Percentiles rank a stretch among this genome's conserved stretches.
Evolutionary conservation across 2,329 filamentous ascomycete genomes (phyloP).

Genomic region (Botrytis fragariae): DNA sequence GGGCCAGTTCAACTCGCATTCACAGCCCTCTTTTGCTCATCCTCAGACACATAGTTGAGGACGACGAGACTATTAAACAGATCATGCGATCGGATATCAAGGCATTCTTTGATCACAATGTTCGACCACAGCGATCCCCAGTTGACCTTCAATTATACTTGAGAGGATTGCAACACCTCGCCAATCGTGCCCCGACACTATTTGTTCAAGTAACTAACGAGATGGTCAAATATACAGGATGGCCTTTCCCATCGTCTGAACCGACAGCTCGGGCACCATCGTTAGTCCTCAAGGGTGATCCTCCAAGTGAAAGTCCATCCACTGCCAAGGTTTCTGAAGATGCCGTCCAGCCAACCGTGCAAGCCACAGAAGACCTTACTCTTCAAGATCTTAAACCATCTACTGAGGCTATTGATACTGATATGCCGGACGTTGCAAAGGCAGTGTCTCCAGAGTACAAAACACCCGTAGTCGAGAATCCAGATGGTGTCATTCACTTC

Average conservation of each 20-base stretch:
- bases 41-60: constrained; percentile 88
- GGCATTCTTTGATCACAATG: constrained; percentile 62
- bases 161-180: constrained; percentile 73
- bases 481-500: constrained; percentile 94
- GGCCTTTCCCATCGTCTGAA: constrained; percentile 43
- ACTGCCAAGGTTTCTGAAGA: constrained; percentile 32
- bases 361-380: constrained; percentile 39
- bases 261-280: constrained; percentile 45
- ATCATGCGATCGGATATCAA: constrained; percentile 90
- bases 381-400: constrained; percentile 55
- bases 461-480: constrained; percentile 82
- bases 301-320: constrained; percentile 15
- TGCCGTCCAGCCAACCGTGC: constrained; percentile 36
- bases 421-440: constrained; percentile 65
- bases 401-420: constrained; percentile 58
- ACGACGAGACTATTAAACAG: constrained; percentile 85
- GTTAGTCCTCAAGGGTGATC: constrained; percentile 35
- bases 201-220: constrained; percentile 89
- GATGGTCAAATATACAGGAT: constrained; percentile 71
- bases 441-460: constrained; percentile 62
- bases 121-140: constrained; percentile 51
- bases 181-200: constrained; percentile 75
- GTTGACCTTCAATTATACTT: constrained; percentile 72
- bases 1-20: constrained; percentile 72
- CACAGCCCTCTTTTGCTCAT: constrained; percentile 68